Conservation (phyloP, 106 monocot genomes). For the Alisma plantagoaquatica region DNA sequence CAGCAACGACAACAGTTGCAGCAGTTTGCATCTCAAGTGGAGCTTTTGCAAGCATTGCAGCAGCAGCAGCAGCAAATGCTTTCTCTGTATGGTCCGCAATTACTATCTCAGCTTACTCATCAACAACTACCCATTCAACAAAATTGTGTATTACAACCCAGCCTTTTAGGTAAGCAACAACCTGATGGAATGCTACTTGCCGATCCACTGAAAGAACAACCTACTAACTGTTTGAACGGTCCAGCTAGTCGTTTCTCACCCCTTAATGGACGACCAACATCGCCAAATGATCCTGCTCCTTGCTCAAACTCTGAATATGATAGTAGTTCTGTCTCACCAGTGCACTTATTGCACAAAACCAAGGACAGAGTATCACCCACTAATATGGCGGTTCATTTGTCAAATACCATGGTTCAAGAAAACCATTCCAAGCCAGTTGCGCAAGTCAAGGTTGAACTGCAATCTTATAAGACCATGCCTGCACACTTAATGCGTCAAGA, state of each 20-base stretch:
- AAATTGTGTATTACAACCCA: constrained; percentile 13
- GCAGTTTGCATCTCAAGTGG: constrained; percentile 30
- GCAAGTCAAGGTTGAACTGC: constrained; percentile 30
- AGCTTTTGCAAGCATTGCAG: constrained; percentile 59
- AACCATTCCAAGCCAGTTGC: constrained; percentile 27
- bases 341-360: constrained; percentile 16
- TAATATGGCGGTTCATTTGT: not conserved
- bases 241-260: constrained; percentile 11
- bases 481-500: constrained; percentile 10
- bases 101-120: constrained; percentile 29
- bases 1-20: constrained; percentile 39
- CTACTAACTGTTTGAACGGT: constrained; percentile 3
- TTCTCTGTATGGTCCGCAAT: constrained; percentile 35
- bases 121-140: constrained; percentile 28
- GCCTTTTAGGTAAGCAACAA: too few species aligned
- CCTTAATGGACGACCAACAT: constrained; percentile 19
- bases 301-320: constrained; percentile 30
- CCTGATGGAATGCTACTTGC: not conserved
- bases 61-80: constrained; percentile 38
- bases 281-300: constrained; percentile 17
- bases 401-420: constrained; percentile 37
- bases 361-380: constrained; percentile 12
- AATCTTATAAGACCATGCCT: constrained; percentile 8
- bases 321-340: constrained; percentile 9
- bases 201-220: constrained; percentile 1